Evolutionary conservation across 495 filamentous ascomycete species (phyloP).

Genomic region (Talaromyces thailandensis): DNA sequence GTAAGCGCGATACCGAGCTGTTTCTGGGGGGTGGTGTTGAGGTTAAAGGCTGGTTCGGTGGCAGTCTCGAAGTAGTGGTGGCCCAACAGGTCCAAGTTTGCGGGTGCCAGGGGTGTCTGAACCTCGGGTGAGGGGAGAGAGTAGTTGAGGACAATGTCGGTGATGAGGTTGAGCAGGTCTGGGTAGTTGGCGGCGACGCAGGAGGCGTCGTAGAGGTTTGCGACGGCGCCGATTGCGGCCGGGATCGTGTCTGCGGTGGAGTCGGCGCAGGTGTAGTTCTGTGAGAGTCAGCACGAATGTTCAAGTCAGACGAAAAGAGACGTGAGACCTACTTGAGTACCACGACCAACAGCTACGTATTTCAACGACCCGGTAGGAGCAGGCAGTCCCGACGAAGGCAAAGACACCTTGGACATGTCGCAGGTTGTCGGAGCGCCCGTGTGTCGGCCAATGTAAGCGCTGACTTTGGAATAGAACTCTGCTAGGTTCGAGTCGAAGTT

Average conservation of each 20-base stretch:
- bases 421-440: constrained; percentile 17
- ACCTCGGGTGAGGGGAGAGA: constrained; percentile 31
- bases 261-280: constrained; percentile 84
- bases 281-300: constrained; percentile 12
- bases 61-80: constrained; percentile 66
- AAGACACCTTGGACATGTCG: constrained; percentile 25
- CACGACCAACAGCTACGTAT: constrained; percentile 79
- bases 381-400: constrained; percentile 43
- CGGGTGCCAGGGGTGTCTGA: constrained; percentile 26
- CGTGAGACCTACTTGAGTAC: constrained; percentile 43
- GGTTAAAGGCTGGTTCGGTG: constrained; percentile 71
- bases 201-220: constrained; percentile 78
- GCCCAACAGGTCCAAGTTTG: constrained; percentile 56
- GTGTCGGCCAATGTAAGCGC: constrained; percentile 20
- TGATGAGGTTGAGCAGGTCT: constrained; percentile 47
- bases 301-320: background rate
- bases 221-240: constrained; percentile 62
- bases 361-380: constrained; percentile 47
- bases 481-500: constrained; percentile 27
- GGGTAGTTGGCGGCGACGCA: constrained; percentile 64
- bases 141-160: constrained; percentile 21
- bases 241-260: constrained; percentile 49
- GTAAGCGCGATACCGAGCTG: constrained; percentile 54
- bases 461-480: constrained; percentile 30
- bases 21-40: constrained; percentile 44